Evolutionary conservation across 257 asterid genomes (phyloP).

Genomic region (Solanum piurae): DNA sequence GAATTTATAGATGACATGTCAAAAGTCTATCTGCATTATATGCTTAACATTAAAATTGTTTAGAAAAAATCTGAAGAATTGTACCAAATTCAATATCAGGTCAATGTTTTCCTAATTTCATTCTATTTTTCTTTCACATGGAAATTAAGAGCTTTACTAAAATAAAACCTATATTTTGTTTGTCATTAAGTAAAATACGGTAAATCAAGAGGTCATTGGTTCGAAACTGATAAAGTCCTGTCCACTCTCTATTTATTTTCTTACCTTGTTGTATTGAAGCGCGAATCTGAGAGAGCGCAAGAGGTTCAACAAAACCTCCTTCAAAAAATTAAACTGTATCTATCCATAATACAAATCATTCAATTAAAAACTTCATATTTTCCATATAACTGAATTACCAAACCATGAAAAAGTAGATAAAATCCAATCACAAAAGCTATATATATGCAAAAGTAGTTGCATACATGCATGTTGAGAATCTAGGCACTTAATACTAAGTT

Average conservation of each 20-base stretch:
- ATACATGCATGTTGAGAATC: neutral
- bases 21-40: neutral
- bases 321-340: too few species aligned
- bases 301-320: neutral
- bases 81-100: too few species aligned
- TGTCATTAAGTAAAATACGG: neutral
- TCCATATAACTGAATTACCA: neutral
- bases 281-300: neutral
- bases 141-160: neutral
- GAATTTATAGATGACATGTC: too few species aligned
- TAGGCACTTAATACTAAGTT: neutral
- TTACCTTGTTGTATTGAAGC: neutral
- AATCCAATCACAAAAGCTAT: neutral
- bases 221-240: neutral
- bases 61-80: neutral
- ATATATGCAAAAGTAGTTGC: neutral
- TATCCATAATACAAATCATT: neutral
- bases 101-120: neutral
- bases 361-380: neutral
- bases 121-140: neutral
- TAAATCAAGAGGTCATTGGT: neutral
- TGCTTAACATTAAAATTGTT: neutral
- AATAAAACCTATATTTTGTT: accelerated
- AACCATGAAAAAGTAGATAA: neutral
- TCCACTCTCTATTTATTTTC: neutral